Evolutionary conservation across 2,329 filamentous ascomycete genomes (phyloP), one percentile per base, ranked within the genome.

Genomic region (Chalaropsis thielavioides): DNA sequence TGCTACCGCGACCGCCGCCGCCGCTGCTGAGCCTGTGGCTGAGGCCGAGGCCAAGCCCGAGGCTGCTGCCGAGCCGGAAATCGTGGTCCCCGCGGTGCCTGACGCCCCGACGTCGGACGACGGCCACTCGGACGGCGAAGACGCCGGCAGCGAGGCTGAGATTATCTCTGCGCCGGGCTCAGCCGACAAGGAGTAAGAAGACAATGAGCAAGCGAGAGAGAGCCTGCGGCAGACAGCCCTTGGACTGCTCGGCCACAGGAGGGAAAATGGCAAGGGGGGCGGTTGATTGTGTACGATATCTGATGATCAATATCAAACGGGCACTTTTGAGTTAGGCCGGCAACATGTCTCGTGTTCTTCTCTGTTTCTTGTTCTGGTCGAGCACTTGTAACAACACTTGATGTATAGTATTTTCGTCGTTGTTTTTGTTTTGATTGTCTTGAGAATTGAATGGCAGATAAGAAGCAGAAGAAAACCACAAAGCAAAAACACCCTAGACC

Each of bases 271-370:
- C 7, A 61, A 31, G 19, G 15, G n/a, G 35, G 43, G 58, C 58
- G 40, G 19, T 17, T 24, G 40, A n/a, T 46, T 27, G 49, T 63
- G 62, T 63, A 63, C 62, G 62, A 63, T 63, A 63, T 58, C 19
- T 43, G 62, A 41, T 58, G 44, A 51, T 63, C 44, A 63, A 63
- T 63, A 56, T 63, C 62, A 63, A 63, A 13, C 17, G 60, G 46
- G 46, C 46, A 27, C 46, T 17, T 27, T 27, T 22, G 19, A 51
- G 46, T 24, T 4, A 13, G 22, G 60, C 35, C 41, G 35, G 35
- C 35, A 38, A 8, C 35, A 8, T 10, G 35, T 38, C 46, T 51
- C 19, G 19, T 24, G 10, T 24, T 51, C 24, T 51, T 51, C 15
- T 19, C 24, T 22, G 46, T 17, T 27, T 11, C 11, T 51, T 27